A percentile compares a stretch with the other conserved stretches of the same genome.
These are phyloP conservation scores for Paramecium sonneborni DNA, from an alignment of 73 alveolate genomes.

Conservation along the genomic window DNA sequence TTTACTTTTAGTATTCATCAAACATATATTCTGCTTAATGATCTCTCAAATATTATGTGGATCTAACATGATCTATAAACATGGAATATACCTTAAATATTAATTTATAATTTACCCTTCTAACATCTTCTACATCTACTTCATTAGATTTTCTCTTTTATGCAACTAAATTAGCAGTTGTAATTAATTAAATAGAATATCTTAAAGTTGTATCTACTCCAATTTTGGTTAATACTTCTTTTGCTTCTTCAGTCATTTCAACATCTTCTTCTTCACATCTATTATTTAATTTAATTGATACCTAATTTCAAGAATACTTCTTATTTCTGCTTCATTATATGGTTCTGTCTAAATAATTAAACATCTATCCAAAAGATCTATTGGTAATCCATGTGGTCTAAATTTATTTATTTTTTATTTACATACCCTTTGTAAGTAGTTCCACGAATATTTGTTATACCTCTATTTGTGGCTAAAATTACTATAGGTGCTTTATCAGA, in stretches of 20 bases:
- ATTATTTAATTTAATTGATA: conserved; percentile 27
- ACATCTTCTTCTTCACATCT: conserved; percentile 98
- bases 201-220: conserved; percentile 93
- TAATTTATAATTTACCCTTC: conserved; percentile 70
- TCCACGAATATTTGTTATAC: conserved; percentile 97
- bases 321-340: conserved; percentile 83
- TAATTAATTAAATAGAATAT: conserved; percentile 90
- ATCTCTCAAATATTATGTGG: conserved; percentile 89
- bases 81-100: conserved; percentile 85
- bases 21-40: conserved; percentile 82
- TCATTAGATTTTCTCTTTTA: conserved; percentile 88
- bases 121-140: conserved; percentile 92
- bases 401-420: not conserved
- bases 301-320: conserved; percentile 82
- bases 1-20: conserved; percentile 63
- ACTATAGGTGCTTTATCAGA: conserved; percentile 97
- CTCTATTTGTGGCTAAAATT: conserved; percentile 99
- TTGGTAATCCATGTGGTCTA: conserved; percentile 93
- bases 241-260: conserved; percentile 95
- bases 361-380: conserved; percentile 96
- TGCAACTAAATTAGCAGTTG: conserved; percentile 87
- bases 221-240: conserved; percentile 86
- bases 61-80: conserved; percentile 92
- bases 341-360: conserved; percentile 96
- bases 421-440: conserved; percentile 81